Evolutionary conservation across 768 basidiomycete species (phyloP), one percentile per base, ranked within the genome.

Genomic region (Tylopilus vinaceipallidus): DNA sequence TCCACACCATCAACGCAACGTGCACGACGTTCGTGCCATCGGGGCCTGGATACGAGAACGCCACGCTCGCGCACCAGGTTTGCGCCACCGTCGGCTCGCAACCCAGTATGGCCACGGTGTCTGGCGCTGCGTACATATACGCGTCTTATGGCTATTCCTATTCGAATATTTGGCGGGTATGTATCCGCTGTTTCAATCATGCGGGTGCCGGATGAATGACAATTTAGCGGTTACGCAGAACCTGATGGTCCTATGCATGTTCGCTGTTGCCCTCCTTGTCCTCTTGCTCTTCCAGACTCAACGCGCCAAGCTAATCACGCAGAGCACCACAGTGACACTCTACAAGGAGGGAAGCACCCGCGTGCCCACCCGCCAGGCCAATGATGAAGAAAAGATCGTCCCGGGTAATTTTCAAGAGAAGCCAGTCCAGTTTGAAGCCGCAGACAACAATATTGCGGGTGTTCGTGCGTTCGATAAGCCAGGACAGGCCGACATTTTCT

Each of bases 401-500:
- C 8, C n/a, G 12, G 26, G 40, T n/a, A 10, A 44, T 23, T 16
- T 6, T 5, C 9, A 30, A 3, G 39, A 45, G 11, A 37, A 27
- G 23, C 4, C 1, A 24, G 16, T 14, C 6, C 12, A 9, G 5
- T 5, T 1, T 1, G 22, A 23, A 7, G 27, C 27, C 27, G 27
- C 12, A 6, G 27, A 29, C 6, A 29, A 29, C 12, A 12, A 12
- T 12, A 12, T 12, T 12, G 27, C 6, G 27, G 27, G 12, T 12
- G 12, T 29, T 29, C 12, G 6, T 12, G 12, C 12, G 12, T 17
- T 20, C 0, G 76, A 73, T 53, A 35, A 29, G 12, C 12, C 33
- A 17, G 37, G 2, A 14, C 24, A 3, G 70, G 69, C 63, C 17
- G 75, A 84, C 52, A 71, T 84, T 3, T 93, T 95, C 68, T 88